phyloP scores from a whole-genome alignment of 345 rosid genomes.

The Sisymbrium altissimum region DNA sequence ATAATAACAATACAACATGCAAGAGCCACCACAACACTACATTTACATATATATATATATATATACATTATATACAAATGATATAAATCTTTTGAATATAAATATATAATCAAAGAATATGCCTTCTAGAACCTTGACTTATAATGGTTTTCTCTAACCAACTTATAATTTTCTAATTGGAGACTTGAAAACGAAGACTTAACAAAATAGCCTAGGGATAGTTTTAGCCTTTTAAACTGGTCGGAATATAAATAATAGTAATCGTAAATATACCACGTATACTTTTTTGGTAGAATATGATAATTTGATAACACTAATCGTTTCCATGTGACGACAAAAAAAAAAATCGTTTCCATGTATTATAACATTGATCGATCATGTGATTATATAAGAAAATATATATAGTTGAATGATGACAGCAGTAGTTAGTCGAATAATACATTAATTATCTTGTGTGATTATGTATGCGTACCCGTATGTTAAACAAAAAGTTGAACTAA shows the following conservation, averaged over 20 bases:
- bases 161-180: not conserved
- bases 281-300: not conserved
- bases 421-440: not conserved
- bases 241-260: not conserved
- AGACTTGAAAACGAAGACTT: constrained; percentile 25
- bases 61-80: not conserved
- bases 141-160: constrained; percentile 24
- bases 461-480: not conserved
- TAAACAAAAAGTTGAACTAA: not conserved
- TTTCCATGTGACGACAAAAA: no score
- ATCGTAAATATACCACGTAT: not conserved
- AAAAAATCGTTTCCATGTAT: not conserved
- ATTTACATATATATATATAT: not conserved
- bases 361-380: not conserved
- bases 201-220: not conserved
- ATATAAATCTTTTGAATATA: not conserved
- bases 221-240: not conserved
- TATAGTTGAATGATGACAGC: not conserved
- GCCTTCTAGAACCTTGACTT: constrained; percentile 30
- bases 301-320: not conserved
- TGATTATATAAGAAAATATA: not conserved
- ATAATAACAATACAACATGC: constrained; percentile 15
- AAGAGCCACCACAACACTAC: constrained; percentile 8
- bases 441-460: not conserved
- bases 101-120: not conserved